Percentiles rank a stretch among this genome's conserved stretches.
phyloP scores from a whole-genome alignment of 495 filamentous ascomycete species.

The Trichoderma erinaceum region DNA sequence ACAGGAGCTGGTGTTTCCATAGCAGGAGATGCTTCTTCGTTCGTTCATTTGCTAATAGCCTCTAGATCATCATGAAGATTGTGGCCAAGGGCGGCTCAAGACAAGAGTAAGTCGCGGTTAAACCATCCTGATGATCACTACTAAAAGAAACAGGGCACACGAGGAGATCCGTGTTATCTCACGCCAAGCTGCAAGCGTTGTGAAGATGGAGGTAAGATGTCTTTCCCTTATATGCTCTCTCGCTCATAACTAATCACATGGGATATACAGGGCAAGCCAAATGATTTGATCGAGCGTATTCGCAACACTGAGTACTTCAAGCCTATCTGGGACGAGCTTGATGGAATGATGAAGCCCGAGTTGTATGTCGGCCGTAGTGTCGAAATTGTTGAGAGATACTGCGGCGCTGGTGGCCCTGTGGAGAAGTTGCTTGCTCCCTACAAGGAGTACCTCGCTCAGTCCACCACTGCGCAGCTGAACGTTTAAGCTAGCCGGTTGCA shows the following conservation, averaged over 20 bases:
- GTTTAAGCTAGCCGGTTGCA: conserved; percentile 18
- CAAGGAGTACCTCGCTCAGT: conserved; percentile 21
- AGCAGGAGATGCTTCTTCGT: background rate
- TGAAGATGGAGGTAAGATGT: conserved; percentile 53
- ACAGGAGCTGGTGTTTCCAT: background rate
- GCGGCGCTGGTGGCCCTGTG: conserved; percentile 27
- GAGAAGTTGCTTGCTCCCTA: conserved; percentile 28
- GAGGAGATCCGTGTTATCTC: conserved; percentile 84
- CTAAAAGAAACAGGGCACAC: conserved; percentile 48
- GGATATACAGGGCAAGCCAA: conserved; percentile 58
- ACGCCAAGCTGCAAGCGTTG: conserved; percentile 73
- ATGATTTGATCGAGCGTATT: conserved; percentile 81
- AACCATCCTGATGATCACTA: background rate
- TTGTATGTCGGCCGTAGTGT: conserved; percentile 58
- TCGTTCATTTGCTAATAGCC: conserved; percentile 19
- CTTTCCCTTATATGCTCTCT: background rate
- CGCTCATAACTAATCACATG: background rate
- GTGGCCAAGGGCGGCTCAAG: conserved; percentile 67
- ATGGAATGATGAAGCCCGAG: conserved; percentile 62
- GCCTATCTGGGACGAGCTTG: conserved; percentile 71
- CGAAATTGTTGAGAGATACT: conserved; percentile 44
- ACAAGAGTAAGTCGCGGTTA: conserved; percentile 50
- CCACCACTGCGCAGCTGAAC: conserved; percentile 26
- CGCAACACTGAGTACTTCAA: conserved; percentile 69
- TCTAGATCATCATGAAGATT: conserved; percentile 78